Evolutionary conservation across 805 yeast genomes (phyloP).

Genomic region (Candida methanosorbosa): DNA sequence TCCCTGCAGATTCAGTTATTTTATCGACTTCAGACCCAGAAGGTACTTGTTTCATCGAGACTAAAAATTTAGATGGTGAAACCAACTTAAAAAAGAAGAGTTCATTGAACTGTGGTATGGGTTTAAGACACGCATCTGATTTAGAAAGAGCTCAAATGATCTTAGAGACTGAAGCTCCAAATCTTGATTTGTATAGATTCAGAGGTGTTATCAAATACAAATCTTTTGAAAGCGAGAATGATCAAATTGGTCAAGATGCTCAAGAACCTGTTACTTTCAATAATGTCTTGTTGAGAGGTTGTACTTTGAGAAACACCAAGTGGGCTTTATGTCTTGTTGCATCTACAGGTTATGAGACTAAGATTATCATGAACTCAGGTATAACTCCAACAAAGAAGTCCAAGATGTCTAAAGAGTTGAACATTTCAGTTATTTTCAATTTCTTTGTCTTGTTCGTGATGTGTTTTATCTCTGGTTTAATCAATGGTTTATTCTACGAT

Average conservation of each 20-base stretch:
- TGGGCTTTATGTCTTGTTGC: conserved; percentile 70
- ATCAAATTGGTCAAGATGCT: conserved; percentile 18
- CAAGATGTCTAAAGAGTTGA: conserved; percentile 55
- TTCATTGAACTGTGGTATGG: conserved; percentile 42
- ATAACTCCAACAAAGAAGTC: conserved; percentile 68
- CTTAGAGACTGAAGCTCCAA: conserved; percentile 70
- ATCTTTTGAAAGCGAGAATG: conserved; percentile 28
- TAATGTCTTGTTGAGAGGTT: conserved; percentile 64
- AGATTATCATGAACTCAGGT: conserved; percentile 73
- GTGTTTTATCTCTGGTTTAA: conserved; percentile 61
- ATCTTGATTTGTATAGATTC: conserved; percentile 52
- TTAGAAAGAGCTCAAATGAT: conserved; percentile 48
- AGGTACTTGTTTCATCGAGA: conserved; percentile 60
- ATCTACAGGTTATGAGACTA: conserved; percentile 72
- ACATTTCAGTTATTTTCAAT: conserved; percentile 56
- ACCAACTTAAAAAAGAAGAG: conserved; percentile 59
- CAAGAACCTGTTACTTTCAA: conserved; percentile 54
- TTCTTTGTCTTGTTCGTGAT: conserved; percentile 52
- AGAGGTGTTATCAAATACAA: conserved; percentile 60
- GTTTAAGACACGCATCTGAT: conserved; percentile 48
- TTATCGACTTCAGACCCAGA: conserved; percentile 61
- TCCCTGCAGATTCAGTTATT: conserved; percentile 67
- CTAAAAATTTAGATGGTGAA: conserved; percentile 68
- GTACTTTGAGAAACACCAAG: conserved; percentile 62
- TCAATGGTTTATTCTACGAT: conserved; percentile 59